phyloP scores from a whole-genome alignment of 2,329 filamentous ascomycete species.

The Raffaelea ambrosiae region DNA sequence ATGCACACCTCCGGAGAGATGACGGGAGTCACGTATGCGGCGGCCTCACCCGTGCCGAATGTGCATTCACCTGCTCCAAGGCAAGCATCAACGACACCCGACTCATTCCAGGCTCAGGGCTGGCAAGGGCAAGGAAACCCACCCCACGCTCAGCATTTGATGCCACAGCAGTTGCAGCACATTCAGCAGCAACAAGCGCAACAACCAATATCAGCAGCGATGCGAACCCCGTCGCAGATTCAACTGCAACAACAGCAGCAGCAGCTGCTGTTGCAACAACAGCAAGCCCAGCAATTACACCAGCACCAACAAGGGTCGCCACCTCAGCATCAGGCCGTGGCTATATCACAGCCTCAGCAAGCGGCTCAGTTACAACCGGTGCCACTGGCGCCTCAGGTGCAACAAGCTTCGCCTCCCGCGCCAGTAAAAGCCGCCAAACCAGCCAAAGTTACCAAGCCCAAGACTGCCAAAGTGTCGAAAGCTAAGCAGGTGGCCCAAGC shows the following conservation, averaged over 20 bases:
- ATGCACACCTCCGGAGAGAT: constrained; percentile 1
- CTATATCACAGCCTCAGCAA: too few species aligned
- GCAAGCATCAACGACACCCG: constrained; percentile 4
- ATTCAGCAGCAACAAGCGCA: not conserved
- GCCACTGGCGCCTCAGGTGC: too few species aligned
- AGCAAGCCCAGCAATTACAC: constrained; percentile 1
- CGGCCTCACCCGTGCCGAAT: not conserved
- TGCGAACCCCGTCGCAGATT: constrained; percentile 4
- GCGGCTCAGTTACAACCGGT: too few species aligned
- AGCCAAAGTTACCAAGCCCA: not conserved
- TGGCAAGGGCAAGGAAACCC: not conserved
- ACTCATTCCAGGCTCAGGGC: too few species aligned
- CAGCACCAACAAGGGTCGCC: not conserved
- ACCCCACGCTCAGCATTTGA: not conserved
- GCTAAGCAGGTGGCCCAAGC: not conserved
- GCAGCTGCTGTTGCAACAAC: constrained; percentile 12
- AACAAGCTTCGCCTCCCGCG: not conserved
- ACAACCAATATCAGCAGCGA: not conserved
- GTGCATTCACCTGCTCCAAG: not conserved
- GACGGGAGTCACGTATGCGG: not conserved
- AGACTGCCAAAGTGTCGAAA: not conserved
- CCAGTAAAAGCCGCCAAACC: not conserved
- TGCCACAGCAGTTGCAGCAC: not conserved
- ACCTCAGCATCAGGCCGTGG: too few species aligned
- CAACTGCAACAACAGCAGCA: constrained; percentile 15